phyloP scores from a whole-genome alignment of 352 stramenopile species.

The Thraustochytrium sp. region DNA sequence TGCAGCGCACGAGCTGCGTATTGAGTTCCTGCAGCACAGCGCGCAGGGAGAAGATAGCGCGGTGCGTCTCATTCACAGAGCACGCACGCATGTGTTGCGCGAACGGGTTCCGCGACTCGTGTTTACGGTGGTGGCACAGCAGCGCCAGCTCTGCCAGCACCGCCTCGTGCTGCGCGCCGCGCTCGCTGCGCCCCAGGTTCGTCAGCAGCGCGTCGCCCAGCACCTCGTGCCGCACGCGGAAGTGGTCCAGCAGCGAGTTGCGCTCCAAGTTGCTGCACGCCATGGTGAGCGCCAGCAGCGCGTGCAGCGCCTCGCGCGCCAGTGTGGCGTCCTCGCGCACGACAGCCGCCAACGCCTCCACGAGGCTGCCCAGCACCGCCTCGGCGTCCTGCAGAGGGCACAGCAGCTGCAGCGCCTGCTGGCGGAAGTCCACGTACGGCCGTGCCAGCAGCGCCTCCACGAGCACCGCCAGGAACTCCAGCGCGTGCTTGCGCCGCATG shows the following conservation, averaged over 20 bases:
- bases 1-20: neutral
- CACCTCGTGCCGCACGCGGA: neutral
- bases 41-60: slow-evolving; percentile 1
- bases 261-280: slow-evolving; percentile 18
- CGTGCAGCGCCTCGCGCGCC: neutral
- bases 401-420: slow-evolving; percentile 4
- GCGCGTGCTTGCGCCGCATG: neutral
- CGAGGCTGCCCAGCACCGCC: neutral
- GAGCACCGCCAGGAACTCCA: slow-evolving; percentile 5
- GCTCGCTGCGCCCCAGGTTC: neutral
- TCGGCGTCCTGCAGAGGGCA: slow-evolving; percentile 5
- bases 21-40: neutral
- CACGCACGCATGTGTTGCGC: neutral
- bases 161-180: neutral
- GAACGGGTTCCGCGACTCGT: slow-evolving; percentile 33
- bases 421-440: slow-evolving; percentile 13
- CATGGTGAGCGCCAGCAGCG: neutral
- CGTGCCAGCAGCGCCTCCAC: neutral
- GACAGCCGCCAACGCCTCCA: neutral
- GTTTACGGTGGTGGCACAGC: slow-evolving; percentile 28
- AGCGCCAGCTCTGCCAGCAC: neutral
- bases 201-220: neutral
- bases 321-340: neutral
- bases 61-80: neutral
- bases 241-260: slow-evolving; percentile 38